These are phyloP conservation scores for Sordariomycetes sp. DNA, from an alignment of 2,329 filamentous ascomycete genomes.

Conservation along the genomic window DNA sequence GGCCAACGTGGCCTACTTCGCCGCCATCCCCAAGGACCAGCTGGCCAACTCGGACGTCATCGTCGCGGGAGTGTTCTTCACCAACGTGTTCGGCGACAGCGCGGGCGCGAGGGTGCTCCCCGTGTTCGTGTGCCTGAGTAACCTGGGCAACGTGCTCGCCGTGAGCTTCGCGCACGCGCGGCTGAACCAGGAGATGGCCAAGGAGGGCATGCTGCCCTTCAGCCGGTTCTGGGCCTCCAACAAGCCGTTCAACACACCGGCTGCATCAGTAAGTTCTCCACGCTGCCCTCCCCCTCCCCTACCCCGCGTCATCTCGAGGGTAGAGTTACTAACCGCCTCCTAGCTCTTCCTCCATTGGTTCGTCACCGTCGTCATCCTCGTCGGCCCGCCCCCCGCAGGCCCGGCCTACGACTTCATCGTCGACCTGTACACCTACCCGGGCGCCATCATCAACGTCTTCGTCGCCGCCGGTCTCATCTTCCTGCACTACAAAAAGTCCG, in stretches of 20 bases:
- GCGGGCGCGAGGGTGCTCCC: conserved; percentile 37
- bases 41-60: conserved; percentile 47
- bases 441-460: conserved; percentile 41
- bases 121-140: conserved; percentile 49
- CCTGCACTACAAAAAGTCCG: conserved; percentile 35
- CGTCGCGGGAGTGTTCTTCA: conserved; percentile 51
- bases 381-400: conserved; percentile 56
- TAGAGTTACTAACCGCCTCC: not conserved
- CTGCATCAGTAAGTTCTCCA: conserved; percentile 31
- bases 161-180: conserved; percentile 49
- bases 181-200: conserved; percentile 55
- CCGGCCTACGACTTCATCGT: conserved; percentile 60
- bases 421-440: conserved; percentile 42
- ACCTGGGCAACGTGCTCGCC: conserved; percentile 51
- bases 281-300: too few relatives aligned
- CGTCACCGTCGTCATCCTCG: conserved; percentile 51
- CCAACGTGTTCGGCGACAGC: conserved; percentile 47
- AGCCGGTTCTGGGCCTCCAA: conserved; percentile 59
- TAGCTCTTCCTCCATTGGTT: conserved; percentile 54
- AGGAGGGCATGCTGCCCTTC: conserved; percentile 58
- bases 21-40: conserved; percentile 47
- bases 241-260: conserved; percentile 55
- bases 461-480: conserved; percentile 40
- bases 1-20: conserved; percentile 56
- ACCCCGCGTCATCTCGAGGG: not conserved